These are phyloP conservation scores for Hygrophoropsis aurantiaca DNA, from an alignment of 768 basidiomycete genomes.

Conservation along the genomic window DNA sequence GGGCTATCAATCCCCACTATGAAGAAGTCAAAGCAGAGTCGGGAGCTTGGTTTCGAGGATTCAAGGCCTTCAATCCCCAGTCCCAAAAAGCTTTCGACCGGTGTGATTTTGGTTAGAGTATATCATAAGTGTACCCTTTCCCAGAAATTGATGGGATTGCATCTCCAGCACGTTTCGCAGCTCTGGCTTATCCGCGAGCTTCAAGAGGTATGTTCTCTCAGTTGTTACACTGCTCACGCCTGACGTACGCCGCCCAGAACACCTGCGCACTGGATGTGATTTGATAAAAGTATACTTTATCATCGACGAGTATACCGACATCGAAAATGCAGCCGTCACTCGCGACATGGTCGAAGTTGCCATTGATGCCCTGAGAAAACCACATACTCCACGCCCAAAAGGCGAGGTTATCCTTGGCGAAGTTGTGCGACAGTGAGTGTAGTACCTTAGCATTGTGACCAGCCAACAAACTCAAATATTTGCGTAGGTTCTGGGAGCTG, in stretches of 20 bases:
- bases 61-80: constrained; percentile 33
- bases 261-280: constrained; percentile 26
- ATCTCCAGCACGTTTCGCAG: constrained; percentile 6
- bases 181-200: constrained; percentile 3
- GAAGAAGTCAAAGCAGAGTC: constrained; percentile 33
- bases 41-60: constrained; percentile 36
- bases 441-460: not conserved
- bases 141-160: too few species aligned
- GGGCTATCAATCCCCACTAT: constrained; percentile 40
- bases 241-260: constrained; percentile 6
- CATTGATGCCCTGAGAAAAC: constrained; percentile 8
- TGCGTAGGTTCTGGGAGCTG: constrained; percentile 7
- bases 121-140: not conserved
- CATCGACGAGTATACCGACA: constrained; percentile 32
- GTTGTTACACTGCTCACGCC: too few species aligned
- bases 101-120: constrained; percentile 40
- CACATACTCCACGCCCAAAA: constrained; percentile 5
- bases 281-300: constrained; percentile 32
- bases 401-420: constrained; percentile 9
- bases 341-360: constrained; percentile 4
- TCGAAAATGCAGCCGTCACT: constrained; percentile 4
- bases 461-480: not conserved
- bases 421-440: constrained; percentile 9
- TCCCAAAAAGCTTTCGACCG: constrained; percentile 40
- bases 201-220: not conserved